Evolutionary conservation across 352 stramenopile genomes (phyloP).

Genomic region (Pythium folliculosum): DNA sequence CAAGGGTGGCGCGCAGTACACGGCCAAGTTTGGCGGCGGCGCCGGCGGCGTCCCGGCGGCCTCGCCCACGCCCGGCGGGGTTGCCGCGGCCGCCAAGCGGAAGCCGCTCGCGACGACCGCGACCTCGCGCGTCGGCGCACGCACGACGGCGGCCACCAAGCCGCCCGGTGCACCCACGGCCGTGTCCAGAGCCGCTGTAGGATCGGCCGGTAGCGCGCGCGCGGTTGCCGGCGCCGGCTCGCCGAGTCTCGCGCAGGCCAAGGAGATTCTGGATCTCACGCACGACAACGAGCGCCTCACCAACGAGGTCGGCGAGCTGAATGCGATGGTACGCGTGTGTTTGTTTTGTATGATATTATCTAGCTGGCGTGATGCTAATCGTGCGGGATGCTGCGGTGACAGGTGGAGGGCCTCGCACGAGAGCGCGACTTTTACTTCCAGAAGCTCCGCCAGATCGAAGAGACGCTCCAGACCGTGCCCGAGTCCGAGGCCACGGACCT

Average conservation of each 20-base stretch:
- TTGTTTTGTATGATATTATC: background rate
- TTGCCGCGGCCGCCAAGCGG: constrained; percentile 37
- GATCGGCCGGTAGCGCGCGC: constrained; percentile 18
- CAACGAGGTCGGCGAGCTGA: constrained; percentile 78
- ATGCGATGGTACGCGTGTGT: constrained; percentile 55
- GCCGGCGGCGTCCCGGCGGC: constrained; percentile 24
- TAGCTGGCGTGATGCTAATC: background rate
- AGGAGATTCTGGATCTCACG: constrained; percentile 76
- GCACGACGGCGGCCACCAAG: constrained; percentile 26
- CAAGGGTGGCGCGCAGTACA: constrained; percentile 91
- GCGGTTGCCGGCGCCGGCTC: constrained; percentile 10
- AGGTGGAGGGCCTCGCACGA: constrained; percentile 90
- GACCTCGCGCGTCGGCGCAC: constrained; percentile 29
- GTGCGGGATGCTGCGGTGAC: background rate
- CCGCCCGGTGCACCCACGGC: constrained; percentile 47
- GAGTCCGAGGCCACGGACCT: constrained; percentile 58
- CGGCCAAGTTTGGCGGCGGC: constrained; percentile 57
- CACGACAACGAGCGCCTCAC: constrained; percentile 67
- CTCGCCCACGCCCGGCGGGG: constrained; percentile 28
- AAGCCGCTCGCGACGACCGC: constrained; percentile 37
- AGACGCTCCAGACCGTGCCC: constrained; percentile 89
- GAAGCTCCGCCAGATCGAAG: constrained; percentile 98
- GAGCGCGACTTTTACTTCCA: constrained; percentile 99
- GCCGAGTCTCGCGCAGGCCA: constrained; percentile 52
- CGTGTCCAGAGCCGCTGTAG: constrained; percentile 28